A percentile compares a stretch with the other conserved stretches of the same genome.
phyloP scores from a whole-genome alignment of 306 rosid species.

The Alnus glutinosa region DNA sequence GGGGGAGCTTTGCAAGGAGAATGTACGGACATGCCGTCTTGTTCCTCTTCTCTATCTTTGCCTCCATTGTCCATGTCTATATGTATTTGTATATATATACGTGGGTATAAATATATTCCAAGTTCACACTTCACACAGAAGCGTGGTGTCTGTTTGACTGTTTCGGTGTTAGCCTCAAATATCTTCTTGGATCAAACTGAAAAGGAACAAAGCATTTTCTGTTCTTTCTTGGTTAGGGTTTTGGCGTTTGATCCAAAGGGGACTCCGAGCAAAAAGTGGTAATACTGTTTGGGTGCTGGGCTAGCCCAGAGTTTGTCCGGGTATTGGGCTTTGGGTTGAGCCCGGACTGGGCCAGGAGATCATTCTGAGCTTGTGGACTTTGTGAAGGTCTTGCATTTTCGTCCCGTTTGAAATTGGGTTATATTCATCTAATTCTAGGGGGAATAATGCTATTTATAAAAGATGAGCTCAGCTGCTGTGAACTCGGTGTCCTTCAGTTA shows the following conservation, averaged over 20 bases:
- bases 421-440: too few relatives aligned
- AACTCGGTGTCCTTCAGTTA: too few relatives aligned
- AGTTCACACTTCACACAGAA: not conserved
- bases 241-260: conserved; percentile 32
- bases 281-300: not conserved
- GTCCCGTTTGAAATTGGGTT: too few relatives aligned
- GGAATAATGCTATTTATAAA: too few relatives aligned
- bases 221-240: conserved; percentile 43
- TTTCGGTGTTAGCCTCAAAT: not conserved
- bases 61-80: conserved; percentile 61
- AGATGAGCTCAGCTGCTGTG: too few relatives aligned
- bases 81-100: not conserved
- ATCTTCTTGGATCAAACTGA: conserved; percentile 12
- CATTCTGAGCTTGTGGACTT: too few relatives aligned
- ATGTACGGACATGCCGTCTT: conserved; percentile 91
- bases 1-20: conserved; percentile 98
- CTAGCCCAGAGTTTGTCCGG: not conserved
- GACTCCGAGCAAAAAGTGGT: not conserved
- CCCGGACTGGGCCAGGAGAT: not conserved
- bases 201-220: conserved; percentile 17
- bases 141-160: too few relatives aligned
- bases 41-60: conserved; percentile 82
- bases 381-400: too few relatives aligned
- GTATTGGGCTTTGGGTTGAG: too few relatives aligned
- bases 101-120: not conserved